Conservation (phyloP, 805 yeast genomes). For the Metschnikowia orientalis region DNA sequence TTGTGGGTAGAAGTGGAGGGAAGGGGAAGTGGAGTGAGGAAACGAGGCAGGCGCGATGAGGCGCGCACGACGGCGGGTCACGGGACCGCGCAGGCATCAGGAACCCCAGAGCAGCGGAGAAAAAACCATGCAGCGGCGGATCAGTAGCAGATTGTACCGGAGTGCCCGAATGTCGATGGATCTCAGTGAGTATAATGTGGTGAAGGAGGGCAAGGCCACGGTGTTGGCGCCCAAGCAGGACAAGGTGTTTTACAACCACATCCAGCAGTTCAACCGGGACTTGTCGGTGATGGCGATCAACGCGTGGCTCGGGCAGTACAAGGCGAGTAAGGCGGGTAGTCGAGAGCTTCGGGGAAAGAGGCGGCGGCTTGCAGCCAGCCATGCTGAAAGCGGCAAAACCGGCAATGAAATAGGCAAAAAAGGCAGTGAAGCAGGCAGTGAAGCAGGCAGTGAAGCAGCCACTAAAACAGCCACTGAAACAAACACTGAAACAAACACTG, state of each 20-base stretch:
- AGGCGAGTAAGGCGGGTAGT: conserved; percentile 30
- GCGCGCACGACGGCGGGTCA: background rate
- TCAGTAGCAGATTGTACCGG: too few species aligned
- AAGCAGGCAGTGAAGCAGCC: too few species aligned
- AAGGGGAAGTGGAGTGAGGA: too few species aligned
- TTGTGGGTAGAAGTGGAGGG: too few species aligned
- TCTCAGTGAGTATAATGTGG: conserved; percentile 29
- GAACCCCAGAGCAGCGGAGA: conserved; percentile 1
- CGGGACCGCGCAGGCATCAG: background rate
- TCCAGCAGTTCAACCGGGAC: conserved; percentile 95
- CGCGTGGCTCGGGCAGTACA: conserved; percentile 74
- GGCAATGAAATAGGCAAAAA: background rate
- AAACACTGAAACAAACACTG: background rate
- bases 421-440: too few species aligned
- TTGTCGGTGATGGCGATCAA: conserved; percentile 77
- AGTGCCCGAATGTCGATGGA: conserved; percentile 18
- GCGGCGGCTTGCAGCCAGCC: too few species aligned
- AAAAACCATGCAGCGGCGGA: conserved; percentile 6
- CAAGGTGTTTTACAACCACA: conserved; percentile 88
- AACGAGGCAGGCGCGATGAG: background rate
- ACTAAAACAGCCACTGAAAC: background rate
- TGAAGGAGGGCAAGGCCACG: conserved; percentile 78
- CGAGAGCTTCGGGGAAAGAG: conserved; percentile 20
- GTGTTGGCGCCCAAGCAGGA: conserved; percentile 78
- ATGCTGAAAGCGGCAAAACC: background rate